Conservation (phyloP, 129 eudicot species). For the Solidago caesia region DNA sequence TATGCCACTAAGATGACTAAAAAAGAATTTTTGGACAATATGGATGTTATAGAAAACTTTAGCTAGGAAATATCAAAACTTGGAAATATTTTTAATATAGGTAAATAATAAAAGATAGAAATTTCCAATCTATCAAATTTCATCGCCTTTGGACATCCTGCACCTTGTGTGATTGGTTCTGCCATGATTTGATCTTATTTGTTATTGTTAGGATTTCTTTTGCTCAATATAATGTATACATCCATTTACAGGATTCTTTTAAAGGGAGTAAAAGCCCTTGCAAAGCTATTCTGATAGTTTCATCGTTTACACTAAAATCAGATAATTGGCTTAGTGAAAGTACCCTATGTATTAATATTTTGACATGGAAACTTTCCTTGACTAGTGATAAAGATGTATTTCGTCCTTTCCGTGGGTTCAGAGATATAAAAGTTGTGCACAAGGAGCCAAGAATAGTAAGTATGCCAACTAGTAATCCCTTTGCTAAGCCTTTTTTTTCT, state of each 20-base stretch:
- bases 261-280: background rate
- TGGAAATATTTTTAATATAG: background rate
- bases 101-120: background rate
- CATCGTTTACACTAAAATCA: background rate
- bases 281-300: background rate
- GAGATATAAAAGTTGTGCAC: conserved; percentile 71
- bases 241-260: background rate
- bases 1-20: background rate
- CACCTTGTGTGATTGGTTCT: background rate
- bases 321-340: background rate
- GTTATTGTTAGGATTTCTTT: background rate
- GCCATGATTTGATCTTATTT: background rate
- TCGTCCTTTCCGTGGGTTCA: conserved; percentile 77
- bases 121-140: background rate
- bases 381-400: conserved; percentile 58
- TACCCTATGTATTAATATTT: background rate
- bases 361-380: conserved; percentile 32
- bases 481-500: background rate
- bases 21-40: background rate
- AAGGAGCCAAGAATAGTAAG: conserved; percentile 81
- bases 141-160: background rate
- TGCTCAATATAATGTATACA: background rate
- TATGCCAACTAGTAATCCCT: conserved; percentile 3
- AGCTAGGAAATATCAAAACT: background rate
- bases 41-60: background rate